Base-by-base conservation (phyloP, 257 asterid species). In the Solanum chilense region DNA sequence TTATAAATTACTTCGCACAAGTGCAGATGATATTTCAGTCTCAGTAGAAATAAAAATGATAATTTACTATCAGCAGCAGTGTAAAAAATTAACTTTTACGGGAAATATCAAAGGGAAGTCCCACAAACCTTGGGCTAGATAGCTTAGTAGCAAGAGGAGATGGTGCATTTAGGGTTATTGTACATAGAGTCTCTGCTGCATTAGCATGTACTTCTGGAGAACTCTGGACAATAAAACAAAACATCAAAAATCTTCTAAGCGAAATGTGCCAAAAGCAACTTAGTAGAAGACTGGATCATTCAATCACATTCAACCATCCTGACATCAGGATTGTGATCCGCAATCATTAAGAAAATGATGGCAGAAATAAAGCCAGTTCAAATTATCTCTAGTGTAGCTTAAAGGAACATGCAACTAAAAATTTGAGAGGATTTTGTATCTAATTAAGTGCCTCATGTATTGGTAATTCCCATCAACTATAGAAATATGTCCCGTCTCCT, bases 191-290 rank as follows among this genome's bases (percentile, higher is more conserved):
- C 91, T 97, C 99, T 86, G 99, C 98, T 84, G 99, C 95, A 92
- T 97, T 97, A 83, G 98, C 98, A 88, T 97, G 98, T 76, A 95
- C 99, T 92, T 97, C 99, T 84, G 99, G 96, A 88, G 96, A 87
- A 92, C 93, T 91, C 99, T 97, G 98, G 73, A 89, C 27, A 66
- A 80, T 29, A 85, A 20, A 58, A 68, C 37, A 74, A 70, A 29
- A 49, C 16, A 18, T 81, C 85, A 81, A 33, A 49, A 49, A 49
- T 49, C 45, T 49, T 81, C 31, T 20, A 20, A 49, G 85, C 45
- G 31, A 29, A 35, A 44, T 29, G 85, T 29, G 64, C 44, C 41
- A 29, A 64, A 29, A 47, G 44, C n/a, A 47, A 49, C 58, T 47
- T n/a, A 80, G 85, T 20, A 81, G 64, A 49, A 81, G 45, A 49